A percentile compares a stretch with the other conserved stretches of the same genome.
Conservation (phyloP, 2,329 filamentous ascomycete genomes). For the Cadophora sp. region DNA sequence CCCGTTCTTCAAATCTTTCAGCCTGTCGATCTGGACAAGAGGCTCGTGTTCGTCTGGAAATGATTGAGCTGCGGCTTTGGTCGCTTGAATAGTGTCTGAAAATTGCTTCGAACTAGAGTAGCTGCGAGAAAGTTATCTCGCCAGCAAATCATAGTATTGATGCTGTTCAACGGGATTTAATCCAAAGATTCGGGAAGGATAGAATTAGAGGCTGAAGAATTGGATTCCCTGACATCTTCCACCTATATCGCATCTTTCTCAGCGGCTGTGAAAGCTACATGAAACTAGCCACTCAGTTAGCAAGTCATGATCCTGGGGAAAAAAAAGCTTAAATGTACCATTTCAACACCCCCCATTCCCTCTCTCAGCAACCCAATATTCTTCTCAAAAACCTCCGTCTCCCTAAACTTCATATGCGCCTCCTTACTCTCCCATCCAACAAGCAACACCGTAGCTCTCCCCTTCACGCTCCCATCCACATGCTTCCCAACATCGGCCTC, state of each 20-base stretch:
- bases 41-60: too few species aligned
- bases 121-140: too few species aligned
- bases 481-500: conserved; percentile 28
- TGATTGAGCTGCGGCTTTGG: too few species aligned
- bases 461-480: conserved; percentile 24
- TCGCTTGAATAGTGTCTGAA: too few species aligned
- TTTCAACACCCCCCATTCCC: conserved; percentile 29
- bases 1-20: too few species aligned
- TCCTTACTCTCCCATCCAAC: conserved; percentile 38
- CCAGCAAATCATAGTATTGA: too few species aligned
- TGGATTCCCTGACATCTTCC: background rate
- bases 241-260: background rate
- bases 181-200: too few species aligned
- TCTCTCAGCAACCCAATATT: conserved; percentile 32
- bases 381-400: conserved; percentile 33
- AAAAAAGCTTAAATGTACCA: conserved; percentile 12
- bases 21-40: too few species aligned
- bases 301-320: too few species aligned
- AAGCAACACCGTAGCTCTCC: conserved; percentile 29
- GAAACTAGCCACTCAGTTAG: background rate
- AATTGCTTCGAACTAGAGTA: too few species aligned
- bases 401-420: conserved; percentile 36
- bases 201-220: too few species aligned
- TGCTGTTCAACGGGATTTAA: too few species aligned
- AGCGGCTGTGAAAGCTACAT: background rate